A percentile compares a stretch with the other conserved stretches of the same genome.
These are phyloP conservation scores for Huntiella moniliformis DNA, from an alignment of 2,329 filamentous ascomycete species.

Conservation along the genomic window DNA sequence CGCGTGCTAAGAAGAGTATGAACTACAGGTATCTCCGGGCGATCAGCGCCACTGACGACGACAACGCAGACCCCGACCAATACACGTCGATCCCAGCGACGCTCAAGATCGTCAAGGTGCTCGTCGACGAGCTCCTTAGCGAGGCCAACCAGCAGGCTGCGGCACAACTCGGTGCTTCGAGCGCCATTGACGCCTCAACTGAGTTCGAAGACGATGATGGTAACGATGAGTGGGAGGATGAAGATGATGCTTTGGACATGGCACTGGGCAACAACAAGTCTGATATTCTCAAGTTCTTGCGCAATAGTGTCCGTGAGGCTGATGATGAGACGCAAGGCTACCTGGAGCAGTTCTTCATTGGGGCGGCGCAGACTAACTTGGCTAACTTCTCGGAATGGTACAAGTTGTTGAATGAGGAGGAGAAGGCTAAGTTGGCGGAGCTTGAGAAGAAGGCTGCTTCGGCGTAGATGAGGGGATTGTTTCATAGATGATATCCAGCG, in stretches of 20 bases:
- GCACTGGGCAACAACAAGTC: constrained; percentile 46
- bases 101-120: constrained; percentile 88
- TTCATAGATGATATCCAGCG: too few relatives aligned
- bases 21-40: constrained; percentile 12
- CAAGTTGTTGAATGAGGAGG: constrained; percentile 32
- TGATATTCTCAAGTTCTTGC: constrained; percentile 64
- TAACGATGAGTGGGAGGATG: constrained; percentile 60
- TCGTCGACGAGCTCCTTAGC: constrained; percentile 77
- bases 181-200: constrained; percentile 39
- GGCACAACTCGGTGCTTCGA: constrained; percentile 43
- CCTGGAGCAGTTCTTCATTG: constrained; percentile 62
- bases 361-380: constrained; percentile 35
- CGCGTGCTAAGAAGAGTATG: constrained; percentile 65
- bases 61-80: constrained; percentile 54
- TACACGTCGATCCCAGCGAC: constrained; percentile 75
- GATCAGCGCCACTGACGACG: constrained; percentile 12
- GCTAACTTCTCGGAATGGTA: constrained; percentile 40
- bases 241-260: constrained; percentile 72
- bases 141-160: constrained; percentile 49
- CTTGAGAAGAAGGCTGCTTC: constrained; percentile 22
- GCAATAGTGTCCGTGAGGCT: constrained; percentile 43
- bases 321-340: constrained; percentile 86
- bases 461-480: neutral
- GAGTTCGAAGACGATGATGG: constrained; percentile 35
- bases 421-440: constrained; percentile 37